phyloP scores from a whole-genome alignment of 2,329 filamentous ascomycete genomes.

The Trichophyton simii region DNA sequence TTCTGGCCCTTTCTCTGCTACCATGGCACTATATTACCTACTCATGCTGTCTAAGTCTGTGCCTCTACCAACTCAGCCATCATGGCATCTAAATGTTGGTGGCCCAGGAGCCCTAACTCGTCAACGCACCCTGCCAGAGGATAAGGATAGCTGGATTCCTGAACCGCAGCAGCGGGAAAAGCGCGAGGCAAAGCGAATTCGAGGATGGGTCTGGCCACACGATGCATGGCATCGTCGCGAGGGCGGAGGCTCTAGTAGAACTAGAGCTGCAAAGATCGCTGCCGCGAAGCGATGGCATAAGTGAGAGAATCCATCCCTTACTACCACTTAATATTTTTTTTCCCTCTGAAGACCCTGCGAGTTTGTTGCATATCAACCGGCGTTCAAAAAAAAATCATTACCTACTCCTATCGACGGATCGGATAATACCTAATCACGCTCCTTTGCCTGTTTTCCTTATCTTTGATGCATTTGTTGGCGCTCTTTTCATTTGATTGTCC shows the following conservation, averaged over 20 bases:
- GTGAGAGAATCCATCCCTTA: constrained; percentile 12
- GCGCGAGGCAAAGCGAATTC: constrained; percentile 45
- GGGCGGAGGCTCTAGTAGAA: constrained; percentile 26
- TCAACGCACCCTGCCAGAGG: constrained; percentile 40
- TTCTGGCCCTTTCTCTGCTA: constrained; percentile 40
- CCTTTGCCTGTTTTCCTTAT: neutral
- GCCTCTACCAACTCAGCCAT: constrained; percentile 44
- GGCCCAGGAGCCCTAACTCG: constrained; percentile 46
- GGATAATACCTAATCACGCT: neutral
- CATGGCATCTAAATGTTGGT: constrained; percentile 49
- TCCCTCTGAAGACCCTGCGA: neutral
- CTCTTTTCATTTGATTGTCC: neutral
- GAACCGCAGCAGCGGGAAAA: constrained; percentile 48
- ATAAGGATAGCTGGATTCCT: constrained; percentile 51
- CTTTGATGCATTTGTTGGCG: neutral
- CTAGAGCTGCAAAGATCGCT: constrained; percentile 14
- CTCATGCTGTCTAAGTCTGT: constrained; percentile 53
- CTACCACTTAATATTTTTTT: neutral
- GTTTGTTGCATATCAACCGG: neutral
- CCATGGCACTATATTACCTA: constrained; percentile 50
- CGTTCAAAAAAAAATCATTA: neutral
- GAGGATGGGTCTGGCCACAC: constrained; percentile 51
- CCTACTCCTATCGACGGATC: neutral
- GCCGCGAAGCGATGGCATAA: constrained; percentile 28
- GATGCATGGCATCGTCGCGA: constrained; percentile 49